phyloP scores from a whole-genome alignment of 805 yeast species.

The Ogataea paraovalis region DNA sequence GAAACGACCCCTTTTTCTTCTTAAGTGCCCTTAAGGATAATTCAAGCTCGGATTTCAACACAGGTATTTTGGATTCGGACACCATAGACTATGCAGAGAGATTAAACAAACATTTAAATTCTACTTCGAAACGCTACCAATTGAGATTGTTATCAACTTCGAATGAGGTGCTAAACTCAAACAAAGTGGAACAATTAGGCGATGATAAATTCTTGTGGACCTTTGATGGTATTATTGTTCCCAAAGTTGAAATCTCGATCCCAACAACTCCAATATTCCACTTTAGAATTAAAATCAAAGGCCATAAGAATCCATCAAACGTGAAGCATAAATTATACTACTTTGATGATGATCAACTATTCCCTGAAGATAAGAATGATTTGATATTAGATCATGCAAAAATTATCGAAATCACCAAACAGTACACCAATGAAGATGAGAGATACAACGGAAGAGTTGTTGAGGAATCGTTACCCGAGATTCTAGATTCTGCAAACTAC shows the following conservation, averaged over 20 bases:
- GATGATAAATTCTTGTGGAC: slow-evolving; percentile 15
- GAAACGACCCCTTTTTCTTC: slow-evolving; percentile 38
- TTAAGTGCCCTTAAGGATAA: slow-evolving; percentile 9
- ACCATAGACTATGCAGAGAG: slow-evolving; percentile 35
- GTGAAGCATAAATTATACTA: slow-evolving; percentile 25
- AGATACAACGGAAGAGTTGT: slow-evolving; percentile 11
- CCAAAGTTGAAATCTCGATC: slow-evolving; percentile 11
- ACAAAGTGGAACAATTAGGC: slow-evolving; percentile 7
- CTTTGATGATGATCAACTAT: slow-evolving; percentile 25
- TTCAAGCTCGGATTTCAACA: slow-evolving; percentile 5
- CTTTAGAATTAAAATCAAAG: slow-evolving; percentile 27
- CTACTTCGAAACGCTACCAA: slow-evolving; percentile 18
- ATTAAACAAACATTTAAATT: slow-evolving; percentile 16
- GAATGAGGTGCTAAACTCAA: slow-evolving; percentile 16
- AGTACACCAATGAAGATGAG: slow-evolving; percentile 6
- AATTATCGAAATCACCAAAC: slow-evolving; percentile 1
- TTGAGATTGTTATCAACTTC: slow-evolving; percentile 35
- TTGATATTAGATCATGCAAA: slow-evolving; percentile 14
- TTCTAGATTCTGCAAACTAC: slow-evolving; percentile 45
- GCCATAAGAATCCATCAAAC: slow-evolving; percentile 7
- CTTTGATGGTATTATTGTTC: slow-evolving; percentile 25
- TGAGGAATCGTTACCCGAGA: slow-evolving; percentile 28
- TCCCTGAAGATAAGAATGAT: slow-evolving; percentile 22
- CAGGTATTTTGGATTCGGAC: slow-evolving; percentile 27
- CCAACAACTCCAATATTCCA: slow-evolving; percentile 24